Evolutionary conservation across 192 early-diverging fungal genomes (phyloP).

Genomic region (Dispira simplex): DNA sequence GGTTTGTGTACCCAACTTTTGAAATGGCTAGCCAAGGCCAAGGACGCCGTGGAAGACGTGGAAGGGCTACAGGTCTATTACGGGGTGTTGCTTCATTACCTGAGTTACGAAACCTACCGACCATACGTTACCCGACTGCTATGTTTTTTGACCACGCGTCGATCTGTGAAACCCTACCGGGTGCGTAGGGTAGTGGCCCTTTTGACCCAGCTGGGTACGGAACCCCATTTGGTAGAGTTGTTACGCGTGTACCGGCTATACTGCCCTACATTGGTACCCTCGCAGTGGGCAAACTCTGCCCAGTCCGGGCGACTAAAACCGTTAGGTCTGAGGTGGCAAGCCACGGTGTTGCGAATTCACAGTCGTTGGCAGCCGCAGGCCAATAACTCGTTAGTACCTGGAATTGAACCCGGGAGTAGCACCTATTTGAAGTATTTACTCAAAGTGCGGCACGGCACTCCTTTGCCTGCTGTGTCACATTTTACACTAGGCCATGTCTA

Average conservation of each 20-base stretch:
- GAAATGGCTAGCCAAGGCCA: conserved; percentile 29
- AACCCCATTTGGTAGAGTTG: conserved; percentile 26
- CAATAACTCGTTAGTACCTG: not conserved
- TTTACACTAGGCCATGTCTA: not conserved
- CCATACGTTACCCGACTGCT: conserved; percentile 28
- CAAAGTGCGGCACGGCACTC: not conserved
- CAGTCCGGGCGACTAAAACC: not conserved
- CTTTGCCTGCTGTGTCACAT: not conserved
- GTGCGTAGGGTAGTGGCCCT: conserved; percentile 31
- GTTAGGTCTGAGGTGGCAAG: not conserved
- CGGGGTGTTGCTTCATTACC: conserved; percentile 33
- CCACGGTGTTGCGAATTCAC: not conserved
- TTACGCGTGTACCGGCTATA: conserved; percentile 31
- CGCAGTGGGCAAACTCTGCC: not conserved
- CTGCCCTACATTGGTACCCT: conserved; percentile 21
- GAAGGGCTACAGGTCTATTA: conserved; percentile 26
- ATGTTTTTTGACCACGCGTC: conserved; percentile 28
- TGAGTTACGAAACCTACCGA: conserved; percentile 26
- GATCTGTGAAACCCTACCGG: conserved; percentile 32
- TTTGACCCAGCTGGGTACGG: conserved; percentile 18
- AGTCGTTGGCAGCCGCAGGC: not conserved
- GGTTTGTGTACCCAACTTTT: conserved; percentile 17
- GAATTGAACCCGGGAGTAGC: not conserved
- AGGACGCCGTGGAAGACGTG: conserved; percentile 27
- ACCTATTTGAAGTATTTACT: not conserved